These are phyloP conservation scores for Auxenochlorella pyrenoidosa DNA, from an alignment of 139 green algal genomes.

Conservation along the genomic window DNA sequence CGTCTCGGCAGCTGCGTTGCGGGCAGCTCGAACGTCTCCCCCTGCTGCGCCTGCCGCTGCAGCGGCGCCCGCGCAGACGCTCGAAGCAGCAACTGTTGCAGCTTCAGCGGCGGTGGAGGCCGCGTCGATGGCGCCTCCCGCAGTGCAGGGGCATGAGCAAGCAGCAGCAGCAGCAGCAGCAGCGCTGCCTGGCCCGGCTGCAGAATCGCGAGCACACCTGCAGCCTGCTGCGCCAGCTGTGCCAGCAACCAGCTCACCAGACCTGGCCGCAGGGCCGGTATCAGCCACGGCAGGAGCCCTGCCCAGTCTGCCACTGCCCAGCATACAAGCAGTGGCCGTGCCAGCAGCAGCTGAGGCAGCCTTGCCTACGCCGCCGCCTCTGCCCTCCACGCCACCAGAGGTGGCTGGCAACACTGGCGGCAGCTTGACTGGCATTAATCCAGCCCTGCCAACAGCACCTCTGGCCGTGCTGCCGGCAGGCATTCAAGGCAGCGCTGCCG, in stretches of 20 bases:
- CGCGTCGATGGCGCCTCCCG: not conserved
- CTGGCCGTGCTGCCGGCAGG: no score
- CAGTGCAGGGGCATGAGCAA: no score
- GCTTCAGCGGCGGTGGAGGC: not conserved
- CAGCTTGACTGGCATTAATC: no score
- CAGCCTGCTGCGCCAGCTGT: not conserved
- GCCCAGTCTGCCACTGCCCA: not conserved
- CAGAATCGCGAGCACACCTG: not conserved
- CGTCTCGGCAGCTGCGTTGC: not conserved
- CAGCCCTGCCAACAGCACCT: no score
- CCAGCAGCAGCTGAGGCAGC: not conserved
- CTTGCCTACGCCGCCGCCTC: not conserved
- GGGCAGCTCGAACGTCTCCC: not conserved
- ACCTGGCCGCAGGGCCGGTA: not conserved
- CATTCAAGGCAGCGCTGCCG: no score
- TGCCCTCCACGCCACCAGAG: not conserved
- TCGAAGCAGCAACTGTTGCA: no score
- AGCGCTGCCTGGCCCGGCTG: not conserved
- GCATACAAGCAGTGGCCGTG: not conserved
- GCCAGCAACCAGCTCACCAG: not conserved
- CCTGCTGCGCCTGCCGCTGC: not conserved
- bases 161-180: not conserved
- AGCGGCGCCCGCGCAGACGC: not conserved
- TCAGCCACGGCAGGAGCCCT: not conserved
- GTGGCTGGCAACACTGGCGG: not conserved